phyloP scores from a whole-genome alignment of 352 stramenopile species.

The Phytopythium delawarense region DNA sequence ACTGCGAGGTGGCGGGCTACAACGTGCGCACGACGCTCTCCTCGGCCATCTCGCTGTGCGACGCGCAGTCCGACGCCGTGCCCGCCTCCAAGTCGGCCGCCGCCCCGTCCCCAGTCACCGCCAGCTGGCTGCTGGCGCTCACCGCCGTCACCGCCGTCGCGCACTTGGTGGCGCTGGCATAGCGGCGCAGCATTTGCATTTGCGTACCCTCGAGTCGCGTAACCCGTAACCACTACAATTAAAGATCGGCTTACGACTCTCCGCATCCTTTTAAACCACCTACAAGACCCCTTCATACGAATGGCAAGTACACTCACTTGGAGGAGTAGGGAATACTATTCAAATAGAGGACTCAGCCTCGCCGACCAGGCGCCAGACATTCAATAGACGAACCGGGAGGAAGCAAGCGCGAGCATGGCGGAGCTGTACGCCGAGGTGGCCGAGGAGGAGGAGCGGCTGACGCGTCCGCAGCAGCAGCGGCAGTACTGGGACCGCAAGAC shows the following conservation, averaged over 20 bases:
- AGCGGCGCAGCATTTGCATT: too few species aligned
- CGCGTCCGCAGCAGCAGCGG: conserved; percentile 53
- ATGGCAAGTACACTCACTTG: too few species aligned
- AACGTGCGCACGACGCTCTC: conserved; percentile 25
- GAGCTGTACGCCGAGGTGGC: conserved; percentile 57
- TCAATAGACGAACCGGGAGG: background rate
- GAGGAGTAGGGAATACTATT: too few species aligned
- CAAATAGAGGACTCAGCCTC: background rate
- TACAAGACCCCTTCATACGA: too few species aligned
- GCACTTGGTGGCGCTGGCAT: too few species aligned
- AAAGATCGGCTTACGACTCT: too few species aligned
- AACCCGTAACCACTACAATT: too few species aligned
- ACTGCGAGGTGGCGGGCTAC: conserved; percentile 26
- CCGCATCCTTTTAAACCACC: too few species aligned
- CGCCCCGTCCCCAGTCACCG: background rate
- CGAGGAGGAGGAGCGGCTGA: conserved; percentile 65
- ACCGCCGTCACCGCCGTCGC: background rate
- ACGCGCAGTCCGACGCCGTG: conserved; percentile 24
- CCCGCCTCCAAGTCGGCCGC: conserved; percentile 17
- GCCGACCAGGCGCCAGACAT: too few species aligned
- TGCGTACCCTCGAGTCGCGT: too few species aligned
- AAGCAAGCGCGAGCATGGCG: conserved; percentile 50
- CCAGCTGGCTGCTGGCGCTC: background rate
- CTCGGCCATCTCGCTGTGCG: conserved; percentile 18
- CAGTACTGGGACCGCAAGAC: conserved; percentile 96